Evolutionary conservation across 2,329 filamentous ascomycete species (phyloP).

Genomic region (Hymenoscyphus fructigenus): DNA sequence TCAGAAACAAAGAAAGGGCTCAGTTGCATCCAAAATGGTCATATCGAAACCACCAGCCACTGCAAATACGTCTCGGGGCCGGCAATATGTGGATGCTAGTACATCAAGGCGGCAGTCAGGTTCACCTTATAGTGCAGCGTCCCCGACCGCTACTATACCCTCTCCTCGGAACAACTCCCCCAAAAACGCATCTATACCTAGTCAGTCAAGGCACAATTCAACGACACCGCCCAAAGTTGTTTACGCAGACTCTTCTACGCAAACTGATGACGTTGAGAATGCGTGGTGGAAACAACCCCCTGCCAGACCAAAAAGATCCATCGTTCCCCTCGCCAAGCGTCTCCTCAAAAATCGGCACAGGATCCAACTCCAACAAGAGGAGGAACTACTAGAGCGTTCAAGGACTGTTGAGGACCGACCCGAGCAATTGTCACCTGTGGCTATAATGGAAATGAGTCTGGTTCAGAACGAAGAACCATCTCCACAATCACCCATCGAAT

Average conservation of each 20-base stretch:
- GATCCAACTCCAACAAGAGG: slow-evolving; percentile 23
- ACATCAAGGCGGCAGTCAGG: slow-evolving; percentile 34
- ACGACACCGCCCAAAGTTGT: slow-evolving; percentile 24
- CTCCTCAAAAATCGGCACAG: slow-evolving; percentile 34
- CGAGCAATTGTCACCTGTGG: slow-evolving; percentile 22
- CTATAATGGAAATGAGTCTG: slow-evolving; percentile 30
- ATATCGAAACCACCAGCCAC: slow-evolving; percentile 27
- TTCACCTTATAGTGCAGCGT: slow-evolving; percentile 33
- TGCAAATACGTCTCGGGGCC: slow-evolving; percentile 24
- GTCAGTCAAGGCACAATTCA: slow-evolving; percentile 29
- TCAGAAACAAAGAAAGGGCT: slow-evolving; percentile 35
- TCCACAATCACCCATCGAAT: slow-evolving; percentile 27
- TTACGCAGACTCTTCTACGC: slow-evolving; percentile 34
- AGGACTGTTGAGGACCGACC: slow-evolving; percentile 18
- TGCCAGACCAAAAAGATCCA: slow-evolving; percentile 25
- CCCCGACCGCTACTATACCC: slow-evolving; percentile 28
- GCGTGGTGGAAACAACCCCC: slow-evolving; percentile 34
- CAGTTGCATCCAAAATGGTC: slow-evolving; percentile 29
- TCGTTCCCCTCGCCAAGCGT: slow-evolving; percentile 33
- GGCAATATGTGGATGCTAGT: slow-evolving; percentile 35
- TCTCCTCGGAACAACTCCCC: slow-evolving; percentile 23
- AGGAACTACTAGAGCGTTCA: slow-evolving; percentile 8
- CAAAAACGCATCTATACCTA: slow-evolving; percentile 17
- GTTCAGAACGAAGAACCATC: slow-evolving; percentile 20
- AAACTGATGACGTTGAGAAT: slow-evolving; percentile 35